Percentiles rank a stretch among this genome's conserved stretches.
Evolutionary conservation across 2,329 filamentous ascomycete species (phyloP).

Genomic region (Penicillium crustosum): DNA sequence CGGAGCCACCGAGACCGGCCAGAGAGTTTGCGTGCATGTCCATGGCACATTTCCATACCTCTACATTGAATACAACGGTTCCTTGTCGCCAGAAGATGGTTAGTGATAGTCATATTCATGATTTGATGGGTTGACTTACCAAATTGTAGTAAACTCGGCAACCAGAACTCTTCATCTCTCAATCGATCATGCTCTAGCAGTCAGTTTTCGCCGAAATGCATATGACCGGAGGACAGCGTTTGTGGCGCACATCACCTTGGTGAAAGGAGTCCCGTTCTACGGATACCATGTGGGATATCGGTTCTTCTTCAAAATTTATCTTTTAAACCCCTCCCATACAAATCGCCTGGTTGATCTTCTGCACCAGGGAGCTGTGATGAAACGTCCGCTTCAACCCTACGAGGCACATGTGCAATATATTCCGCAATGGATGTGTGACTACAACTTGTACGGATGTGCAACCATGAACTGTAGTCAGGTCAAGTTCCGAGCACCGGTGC

Average conservation of each 20-base stretch:
- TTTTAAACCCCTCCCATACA: conserved; percentile 84
- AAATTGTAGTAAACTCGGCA: conserved; percentile 65
- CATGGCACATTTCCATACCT: conserved; percentile 95
- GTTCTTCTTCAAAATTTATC: conserved; percentile 90
- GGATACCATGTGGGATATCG: conserved; percentile 91
- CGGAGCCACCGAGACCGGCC: conserved; percentile 87
- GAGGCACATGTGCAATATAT: conserved; percentile 92
- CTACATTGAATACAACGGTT: conserved; percentile 81
- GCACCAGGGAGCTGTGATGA: conserved; percentile 83
- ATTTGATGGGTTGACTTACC: conserved; percentile 13
- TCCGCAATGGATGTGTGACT: conserved; percentile 97
- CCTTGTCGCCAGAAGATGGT: conserved; percentile 67
- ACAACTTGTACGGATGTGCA: conserved; percentile 91
- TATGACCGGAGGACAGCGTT: conserved; percentile 68
- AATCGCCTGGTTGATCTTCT: conserved; percentile 84
- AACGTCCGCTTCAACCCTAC: conserved; percentile 80
- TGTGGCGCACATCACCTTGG: conserved; percentile 85
- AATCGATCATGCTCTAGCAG: conserved; percentile 84
- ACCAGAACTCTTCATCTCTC: conserved; percentile 77
- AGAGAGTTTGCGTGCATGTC: conserved; percentile 93
- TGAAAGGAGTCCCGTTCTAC: conserved; percentile 94
- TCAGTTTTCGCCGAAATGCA: conserved; percentile 77
- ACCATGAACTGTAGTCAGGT: conserved; percentile 74
- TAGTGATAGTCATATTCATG: conserved; percentile 28
- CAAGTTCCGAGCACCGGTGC: conserved; percentile 73